A percentile compares a stretch with the other conserved stretches of the same genome.
Conservation (phyloP, 768 basidiomycete genomes). For the Lactarius sp. region DNA sequence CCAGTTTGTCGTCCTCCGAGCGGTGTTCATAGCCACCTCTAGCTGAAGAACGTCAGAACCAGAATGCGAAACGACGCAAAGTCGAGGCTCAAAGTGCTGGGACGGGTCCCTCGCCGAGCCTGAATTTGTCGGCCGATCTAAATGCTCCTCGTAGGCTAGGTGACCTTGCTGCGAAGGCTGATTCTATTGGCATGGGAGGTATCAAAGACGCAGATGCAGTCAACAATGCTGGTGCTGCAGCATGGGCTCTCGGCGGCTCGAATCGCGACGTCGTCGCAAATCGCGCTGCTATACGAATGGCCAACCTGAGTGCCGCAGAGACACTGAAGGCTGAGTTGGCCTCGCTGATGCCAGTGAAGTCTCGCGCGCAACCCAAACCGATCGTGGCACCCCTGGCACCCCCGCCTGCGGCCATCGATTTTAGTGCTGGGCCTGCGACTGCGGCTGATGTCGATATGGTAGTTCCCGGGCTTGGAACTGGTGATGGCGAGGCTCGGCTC, state of each 20-base stretch:
- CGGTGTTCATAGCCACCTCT: constrained; percentile 23
- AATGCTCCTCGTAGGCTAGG: constrained; percentile 39
- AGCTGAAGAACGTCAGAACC: constrained; percentile 94
- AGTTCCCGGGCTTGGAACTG: constrained; percentile 38
- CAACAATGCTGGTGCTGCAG: constrained; percentile 53
- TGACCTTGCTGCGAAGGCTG: constrained; percentile 70
- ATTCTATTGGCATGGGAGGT: constrained; percentile 73
- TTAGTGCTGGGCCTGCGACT: constrained; percentile 21
- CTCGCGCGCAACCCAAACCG: constrained; percentile 26
- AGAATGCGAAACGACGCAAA: constrained; percentile 84
- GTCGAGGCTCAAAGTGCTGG: constrained; percentile 44
- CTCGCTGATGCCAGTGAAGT: constrained; percentile 43
- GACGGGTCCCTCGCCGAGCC: constrained; percentile 45
- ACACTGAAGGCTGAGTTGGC: constrained; percentile 86
- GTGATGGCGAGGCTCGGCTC: constrained; percentile 12
- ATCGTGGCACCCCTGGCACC: constrained; percentile 25
- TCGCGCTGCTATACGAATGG: constrained; percentile 85
- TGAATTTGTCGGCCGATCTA: constrained; percentile 45
- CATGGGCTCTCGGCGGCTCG: constrained; percentile 75
- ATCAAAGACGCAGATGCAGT: constrained; percentile 53
- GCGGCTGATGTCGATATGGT: constrained; percentile 26
- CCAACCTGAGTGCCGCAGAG: constrained; percentile 95
- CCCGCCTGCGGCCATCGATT: constrained; percentile 26
- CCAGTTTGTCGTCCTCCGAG: constrained; percentile 3
- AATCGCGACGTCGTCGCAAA: constrained; percentile 89